Evolutionary conservation across 805 yeast genomes (phyloP).

Genomic region (Hanseniaspora lachancei): DNA sequence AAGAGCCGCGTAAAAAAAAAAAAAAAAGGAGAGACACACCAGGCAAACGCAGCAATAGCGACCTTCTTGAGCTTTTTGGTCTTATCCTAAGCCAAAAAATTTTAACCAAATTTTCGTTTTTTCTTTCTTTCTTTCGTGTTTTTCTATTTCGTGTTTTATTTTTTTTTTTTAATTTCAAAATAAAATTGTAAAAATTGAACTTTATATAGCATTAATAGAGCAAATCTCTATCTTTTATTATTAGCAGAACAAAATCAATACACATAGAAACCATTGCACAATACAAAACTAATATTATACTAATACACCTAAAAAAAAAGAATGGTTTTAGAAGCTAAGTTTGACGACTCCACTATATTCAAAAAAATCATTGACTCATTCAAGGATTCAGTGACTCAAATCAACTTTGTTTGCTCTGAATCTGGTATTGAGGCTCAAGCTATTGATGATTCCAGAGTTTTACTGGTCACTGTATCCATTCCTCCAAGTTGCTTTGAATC

Average conservation of each 20-base stretch:
- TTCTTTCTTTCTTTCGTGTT: background rate
- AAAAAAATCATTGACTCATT: conserved; percentile 89
- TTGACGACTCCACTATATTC: conserved; percentile 80
- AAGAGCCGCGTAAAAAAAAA: background rate
- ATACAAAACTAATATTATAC: background rate
- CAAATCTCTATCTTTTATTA: no score
- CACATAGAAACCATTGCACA: background rate
- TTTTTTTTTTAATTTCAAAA: background rate
- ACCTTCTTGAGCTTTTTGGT: no score
- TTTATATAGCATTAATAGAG: no score
- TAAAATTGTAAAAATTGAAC: conserved; percentile 4
- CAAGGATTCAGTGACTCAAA: conserved; percentile 84
- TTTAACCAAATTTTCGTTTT: background rate
- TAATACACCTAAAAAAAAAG: background rate
- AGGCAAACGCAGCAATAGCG: no score
- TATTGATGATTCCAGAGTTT: conserved; percentile 91
- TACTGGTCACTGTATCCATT: conserved; percentile 74
- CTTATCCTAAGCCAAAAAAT: background rate
- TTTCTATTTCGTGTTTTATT: conserved; percentile 1
- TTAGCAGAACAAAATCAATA: background rate
- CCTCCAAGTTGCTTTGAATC: conserved; percentile 80
- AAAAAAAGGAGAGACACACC: background rate
- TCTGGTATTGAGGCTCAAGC: conserved; percentile 93
- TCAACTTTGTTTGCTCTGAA: conserved; percentile 95
- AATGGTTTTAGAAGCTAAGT: conserved; percentile 89